Conservation (phyloP, 2,329 filamentous ascomycete genomes). For the Aureobasidium sp. region DNA sequence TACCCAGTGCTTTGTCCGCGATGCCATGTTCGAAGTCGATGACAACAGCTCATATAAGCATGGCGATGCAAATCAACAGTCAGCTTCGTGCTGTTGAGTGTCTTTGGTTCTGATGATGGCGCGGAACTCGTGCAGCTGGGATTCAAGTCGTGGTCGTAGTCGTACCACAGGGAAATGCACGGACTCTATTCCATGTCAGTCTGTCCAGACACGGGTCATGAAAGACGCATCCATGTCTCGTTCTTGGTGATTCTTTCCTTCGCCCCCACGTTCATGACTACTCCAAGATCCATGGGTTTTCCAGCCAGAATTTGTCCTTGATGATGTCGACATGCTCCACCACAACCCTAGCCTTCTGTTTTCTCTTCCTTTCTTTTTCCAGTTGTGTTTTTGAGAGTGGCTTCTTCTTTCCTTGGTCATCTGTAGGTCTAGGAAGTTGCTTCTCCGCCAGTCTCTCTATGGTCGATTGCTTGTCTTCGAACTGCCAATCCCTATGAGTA, state of each 20-base stretch:
- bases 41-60: neutral
- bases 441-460: constrained; percentile 18
- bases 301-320: constrained; percentile 88
- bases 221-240: neutral
- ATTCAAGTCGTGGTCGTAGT: no score
- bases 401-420: constrained; percentile 26
- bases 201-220: no score
- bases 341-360: constrained; percentile 71
- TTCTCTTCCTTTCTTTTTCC: constrained; percentile 75
- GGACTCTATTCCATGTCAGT: no score
- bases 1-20: neutral
- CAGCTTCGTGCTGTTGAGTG: neutral
- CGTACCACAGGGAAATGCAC: no score
- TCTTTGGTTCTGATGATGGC: neutral
- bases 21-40: neutral
- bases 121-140: neutral
- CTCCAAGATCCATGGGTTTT: constrained; percentile 53
- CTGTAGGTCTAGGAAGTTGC: neutral
- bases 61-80: neutral
- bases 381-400: constrained; percentile 68
- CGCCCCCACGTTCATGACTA: neutral
- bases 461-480: neutral
- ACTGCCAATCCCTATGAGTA: neutral
- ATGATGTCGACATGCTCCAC: constrained; percentile 91
- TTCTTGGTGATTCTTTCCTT: neutral